Evolutionary conservation across 2,329 filamentous ascomycete genomes (phyloP).

Genomic region (Pseudocercospora musae): DNA sequence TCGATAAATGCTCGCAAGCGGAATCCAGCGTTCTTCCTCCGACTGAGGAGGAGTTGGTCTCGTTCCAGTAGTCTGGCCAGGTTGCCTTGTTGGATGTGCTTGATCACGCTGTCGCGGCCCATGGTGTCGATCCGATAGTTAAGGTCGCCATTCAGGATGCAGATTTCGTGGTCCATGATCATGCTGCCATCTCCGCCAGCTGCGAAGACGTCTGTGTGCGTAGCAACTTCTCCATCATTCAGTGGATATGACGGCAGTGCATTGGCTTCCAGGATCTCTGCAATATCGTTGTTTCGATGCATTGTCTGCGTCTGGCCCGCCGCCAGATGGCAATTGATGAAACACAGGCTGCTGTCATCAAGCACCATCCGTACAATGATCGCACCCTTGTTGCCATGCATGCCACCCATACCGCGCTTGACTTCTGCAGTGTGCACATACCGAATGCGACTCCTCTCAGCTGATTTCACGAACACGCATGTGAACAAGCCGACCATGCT

Average conservation of each 20-base stretch:
- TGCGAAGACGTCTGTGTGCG: slow-evolving; percentile 71
- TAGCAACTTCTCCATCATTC: slow-evolving; percentile 42
- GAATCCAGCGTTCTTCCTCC: slow-evolving; percentile 85
- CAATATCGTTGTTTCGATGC: slow-evolving; percentile 87
- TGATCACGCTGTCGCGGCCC: slow-evolving; percentile 87
- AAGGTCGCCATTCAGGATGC: slow-evolving; percentile 89
- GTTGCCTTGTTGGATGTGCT: slow-evolving; percentile 77
- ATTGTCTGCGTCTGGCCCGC: slow-evolving; percentile 89
- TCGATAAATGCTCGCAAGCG: slow-evolving; percentile 87
- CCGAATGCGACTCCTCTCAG: slow-evolving; percentile 70
- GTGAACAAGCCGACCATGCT: slow-evolving; percentile 93
- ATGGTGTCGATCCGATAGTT: slow-evolving; percentile 99
- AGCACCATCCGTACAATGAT: slow-evolving; percentile 87
- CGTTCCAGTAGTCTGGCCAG: slow-evolving; percentile 82
- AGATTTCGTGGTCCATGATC: slow-evolving; percentile 97
- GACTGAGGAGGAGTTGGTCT: slow-evolving; percentile 86
- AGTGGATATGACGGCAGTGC: slow-evolving; percentile 66
- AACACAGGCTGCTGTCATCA: slow-evolving; percentile 91
- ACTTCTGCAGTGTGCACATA: slow-evolving; percentile 78
- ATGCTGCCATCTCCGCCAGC: slow-evolving; percentile 93
- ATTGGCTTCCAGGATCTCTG: slow-evolving; percentile 77
- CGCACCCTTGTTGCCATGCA: slow-evolving; percentile 95
- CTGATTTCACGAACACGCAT: slow-evolving; percentile 87
- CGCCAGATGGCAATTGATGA: slow-evolving; percentile 95
- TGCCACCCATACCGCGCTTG: slow-evolving; percentile 91